Conservation (phyloP, 2,329 filamentous ascomycete genomes). For the Neonectria neomacrospora region DNA sequence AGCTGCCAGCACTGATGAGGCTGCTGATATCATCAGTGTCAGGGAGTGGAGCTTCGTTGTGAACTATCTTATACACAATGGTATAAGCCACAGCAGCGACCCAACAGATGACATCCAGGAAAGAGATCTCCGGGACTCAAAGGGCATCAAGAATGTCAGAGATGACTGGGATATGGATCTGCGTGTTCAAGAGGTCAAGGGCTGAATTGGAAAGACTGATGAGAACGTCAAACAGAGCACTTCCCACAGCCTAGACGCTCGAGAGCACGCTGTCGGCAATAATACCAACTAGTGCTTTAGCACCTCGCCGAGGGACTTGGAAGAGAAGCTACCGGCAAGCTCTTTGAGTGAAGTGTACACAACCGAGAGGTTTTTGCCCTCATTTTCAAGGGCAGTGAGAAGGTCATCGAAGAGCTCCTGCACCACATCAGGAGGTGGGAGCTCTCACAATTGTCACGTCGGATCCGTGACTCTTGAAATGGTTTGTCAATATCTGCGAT, state of each 20-base stretch:
- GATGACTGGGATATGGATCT: slow-evolving; percentile 7
- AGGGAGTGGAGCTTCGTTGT: neutral
- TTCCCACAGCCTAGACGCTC: neutral
- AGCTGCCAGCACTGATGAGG: neutral
- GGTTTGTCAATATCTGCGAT: neutral
- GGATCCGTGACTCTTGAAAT: neutral
- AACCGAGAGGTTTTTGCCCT: neutral
- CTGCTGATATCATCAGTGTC: neutral
- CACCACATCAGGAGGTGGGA: neutral
- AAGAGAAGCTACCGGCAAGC: neutral
- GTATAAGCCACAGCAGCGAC: neutral
- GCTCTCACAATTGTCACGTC: neutral
- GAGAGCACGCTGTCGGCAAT: slow-evolving; percentile 1
- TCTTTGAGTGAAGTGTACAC: neutral
- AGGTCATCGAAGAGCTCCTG: neutral
- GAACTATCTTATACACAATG: neutral
- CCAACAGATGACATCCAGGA: slow-evolving; percentile 5
- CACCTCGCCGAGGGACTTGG: neutral
- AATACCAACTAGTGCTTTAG: neutral
- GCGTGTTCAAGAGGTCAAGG: neutral
- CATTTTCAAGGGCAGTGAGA: neutral
- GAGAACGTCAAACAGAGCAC: neutral
- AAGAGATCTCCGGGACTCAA: slow-evolving; percentile 1
- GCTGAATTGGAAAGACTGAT: neutral
- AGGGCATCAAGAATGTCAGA: slow-evolving; percentile 6